A percentile compares a stretch with the other conserved stretches of the same genome.
Evolutionary conservation across 2,329 filamentous ascomycete genomes (phyloP).

Genomic region (Cercospora janseana): DNA sequence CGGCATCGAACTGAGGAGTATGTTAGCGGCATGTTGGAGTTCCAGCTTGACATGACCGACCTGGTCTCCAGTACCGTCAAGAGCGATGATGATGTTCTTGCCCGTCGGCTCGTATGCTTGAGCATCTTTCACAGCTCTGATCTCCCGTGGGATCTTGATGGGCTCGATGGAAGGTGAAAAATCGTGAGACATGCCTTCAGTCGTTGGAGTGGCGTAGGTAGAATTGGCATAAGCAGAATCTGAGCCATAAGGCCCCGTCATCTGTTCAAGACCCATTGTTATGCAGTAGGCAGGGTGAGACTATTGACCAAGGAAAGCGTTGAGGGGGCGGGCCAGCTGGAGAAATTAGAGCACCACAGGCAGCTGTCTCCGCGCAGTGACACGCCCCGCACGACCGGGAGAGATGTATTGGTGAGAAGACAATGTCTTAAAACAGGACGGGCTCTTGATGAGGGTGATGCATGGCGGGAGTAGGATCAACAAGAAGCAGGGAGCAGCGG

Average conservation of each 20-base stretch:
- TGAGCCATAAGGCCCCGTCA: slow-evolving; percentile 6
- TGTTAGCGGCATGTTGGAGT: neutral
- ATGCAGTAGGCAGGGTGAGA: neutral
- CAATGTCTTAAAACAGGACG: slow-evolving; percentile 2
- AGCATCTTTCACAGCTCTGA: slow-evolving; percentile 35
- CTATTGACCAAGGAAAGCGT: neutral
- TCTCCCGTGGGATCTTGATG: slow-evolving; percentile 30
- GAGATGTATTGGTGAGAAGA: neutral
- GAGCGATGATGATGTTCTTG: slow-evolving; percentile 42
- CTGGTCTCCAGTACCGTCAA: slow-evolving; percentile 49
- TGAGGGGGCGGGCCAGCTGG: neutral
- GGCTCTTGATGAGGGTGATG: neutral
- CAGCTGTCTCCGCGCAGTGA: neutral
- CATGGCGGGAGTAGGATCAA: neutral
- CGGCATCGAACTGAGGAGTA: slow-evolving; percentile 38
- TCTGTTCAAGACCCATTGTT: slow-evolving; percentile 11
- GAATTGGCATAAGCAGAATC: slow-evolving; percentile 9
- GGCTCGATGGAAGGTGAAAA: neutral
- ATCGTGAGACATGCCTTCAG: slow-evolving; percentile 2
- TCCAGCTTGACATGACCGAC: neutral
- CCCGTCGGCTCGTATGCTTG: slow-evolving; percentile 24
- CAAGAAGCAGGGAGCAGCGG: neutral
- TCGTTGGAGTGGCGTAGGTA: slow-evolving; percentile 7
- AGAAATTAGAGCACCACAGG: neutral
- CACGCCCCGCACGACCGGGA: neutral